Percentiles rank a stretch among this genome's conserved stretches.
Conservation (phyloP, 75 land plant species). For the Adiantum capillusveneris region DNA sequence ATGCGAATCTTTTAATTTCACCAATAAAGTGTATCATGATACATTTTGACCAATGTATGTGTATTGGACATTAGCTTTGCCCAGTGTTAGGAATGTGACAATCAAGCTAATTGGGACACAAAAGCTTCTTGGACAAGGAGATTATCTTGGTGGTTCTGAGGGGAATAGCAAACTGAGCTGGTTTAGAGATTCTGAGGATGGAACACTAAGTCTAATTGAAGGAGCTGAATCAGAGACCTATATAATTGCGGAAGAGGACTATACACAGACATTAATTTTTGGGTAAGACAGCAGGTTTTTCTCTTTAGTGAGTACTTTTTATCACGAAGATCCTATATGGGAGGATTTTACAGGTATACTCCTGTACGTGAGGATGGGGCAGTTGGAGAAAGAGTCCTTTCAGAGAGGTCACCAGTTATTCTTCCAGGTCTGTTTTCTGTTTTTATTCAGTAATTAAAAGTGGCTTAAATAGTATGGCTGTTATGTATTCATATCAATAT, state of each 20-base stretch:
- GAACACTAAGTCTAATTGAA: slow-evolving; percentile 47
- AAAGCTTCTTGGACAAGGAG: slow-evolving; percentile 65
- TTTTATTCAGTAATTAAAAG: neutral
- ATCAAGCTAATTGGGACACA: slow-evolving; percentile 38
- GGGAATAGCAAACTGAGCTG: slow-evolving; percentile 78
- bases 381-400: slow-evolving; percentile 64
- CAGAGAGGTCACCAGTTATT: slow-evolving; percentile 66
- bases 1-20: no score
- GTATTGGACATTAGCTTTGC: slow-evolving; percentile 71
- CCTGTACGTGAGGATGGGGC: slow-evolving; percentile 85
- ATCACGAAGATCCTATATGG: neutral
- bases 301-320: neutral
- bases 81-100: slow-evolving; percentile 58
- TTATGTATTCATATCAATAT: no score
- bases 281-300: slow-evolving; percentile 39
- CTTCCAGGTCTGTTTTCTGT: slow-evolving; percentile 54
- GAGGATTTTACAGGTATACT: slow-evolving; percentile 46
- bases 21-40: no score
- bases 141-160: slow-evolving; percentile 88
- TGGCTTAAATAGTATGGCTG: no score
- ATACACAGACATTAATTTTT: slow-evolving; percentile 62
- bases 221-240: slow-evolving; percentile 68
- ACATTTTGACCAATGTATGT: no score
- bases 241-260: slow-evolving; percentile 69
- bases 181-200: slow-evolving; percentile 79